Base-by-base conservation (phyloP, 805 yeast species). In the Suhomyces prunicola region DNA sequence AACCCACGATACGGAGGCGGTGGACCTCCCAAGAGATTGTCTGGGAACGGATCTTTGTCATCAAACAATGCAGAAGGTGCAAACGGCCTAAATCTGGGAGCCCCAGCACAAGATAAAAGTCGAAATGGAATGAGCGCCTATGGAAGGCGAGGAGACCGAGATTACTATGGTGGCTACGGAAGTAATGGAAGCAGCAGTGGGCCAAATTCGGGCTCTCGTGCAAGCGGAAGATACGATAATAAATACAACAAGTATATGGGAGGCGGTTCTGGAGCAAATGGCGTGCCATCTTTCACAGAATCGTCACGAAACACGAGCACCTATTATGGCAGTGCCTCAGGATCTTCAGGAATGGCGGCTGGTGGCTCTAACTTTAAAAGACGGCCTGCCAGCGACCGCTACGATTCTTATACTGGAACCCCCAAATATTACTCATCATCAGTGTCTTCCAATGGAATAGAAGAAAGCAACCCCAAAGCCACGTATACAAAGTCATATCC, bases 361-460 rank as follows among this genome's bases (percentile, higher is more conserved):
- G 24, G 47, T 10, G 19, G 15, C n/a, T 40, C 52, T 22, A 27
- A 39, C 10, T 50, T 55, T 45, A 61, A 57, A 41, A 46, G 64
- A 31, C 52, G 62, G 42, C 57, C 55, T 7, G 51, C 47, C 2
- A 54, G 35, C 10, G 67, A 62, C 33, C 53, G 67, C 47, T 61
- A 62, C 36, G 66, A 64, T 33, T 58, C 61, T 24, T 64, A 60
- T 41, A 46, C 59, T 15, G 55, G 60, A 23, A 54, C 54, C 6
- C 13, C 33, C 42, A 56, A 54, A 50, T 53, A 54, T 44, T 56
- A 51, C 40, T 44, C 39, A 12, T 47, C 49, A 3, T 48, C 50
- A 40, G 50, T 48, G 6, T 40, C 52, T 24, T 31, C 36, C 15
- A 46, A 50, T 15, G 49, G 49, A 10, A 24, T 47, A 23, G 49